These are phyloP conservation scores for Rutidosis leptorrhynchoides DNA, from an alignment of 129 eudicot genomes.

Conservation along the genomic window DNA sequence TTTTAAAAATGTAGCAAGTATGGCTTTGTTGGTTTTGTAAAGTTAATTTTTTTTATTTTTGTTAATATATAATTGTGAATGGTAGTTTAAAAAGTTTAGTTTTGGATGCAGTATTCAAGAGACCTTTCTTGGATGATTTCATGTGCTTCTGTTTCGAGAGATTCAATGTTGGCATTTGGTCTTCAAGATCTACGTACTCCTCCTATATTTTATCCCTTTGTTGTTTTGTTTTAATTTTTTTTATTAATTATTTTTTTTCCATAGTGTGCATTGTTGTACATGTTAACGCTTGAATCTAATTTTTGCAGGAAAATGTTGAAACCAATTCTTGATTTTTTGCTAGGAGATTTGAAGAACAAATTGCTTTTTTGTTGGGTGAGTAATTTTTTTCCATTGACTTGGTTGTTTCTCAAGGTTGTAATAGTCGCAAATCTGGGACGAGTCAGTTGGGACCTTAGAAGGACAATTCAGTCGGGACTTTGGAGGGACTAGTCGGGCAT, in stretches of 20 bases:
- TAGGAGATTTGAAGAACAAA: constrained; percentile 58
- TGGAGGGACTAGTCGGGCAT: no score
- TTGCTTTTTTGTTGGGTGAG: constrained; percentile 79
- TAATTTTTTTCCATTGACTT: not conserved
- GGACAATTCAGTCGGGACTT: no score
- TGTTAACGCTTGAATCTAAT: constrained; percentile 17
- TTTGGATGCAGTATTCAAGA: constrained; percentile 65
- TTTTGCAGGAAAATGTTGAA: constrained; percentile 54
- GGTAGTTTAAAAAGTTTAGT: constrained; percentile 16
- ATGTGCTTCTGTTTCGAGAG: constrained; percentile 64
- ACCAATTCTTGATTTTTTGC: constrained; percentile 50
- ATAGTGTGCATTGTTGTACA: constrained; percentile 14
- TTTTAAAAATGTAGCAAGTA: constrained; percentile 60
- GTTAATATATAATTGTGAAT: no score
- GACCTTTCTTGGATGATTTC: constrained; percentile 68
- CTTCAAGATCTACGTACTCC: constrained; percentile 55
- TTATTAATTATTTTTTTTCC: not conserved
- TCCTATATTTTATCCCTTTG: not conserved
- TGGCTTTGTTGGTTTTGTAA: constrained; percentile 19
- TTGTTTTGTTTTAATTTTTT: not conserved
- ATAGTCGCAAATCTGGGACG: no score
- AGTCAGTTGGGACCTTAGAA: no score
- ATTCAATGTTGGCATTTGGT: constrained; percentile 75
- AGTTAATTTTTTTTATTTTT: no score
- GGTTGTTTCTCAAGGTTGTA: no score